Conservation (phyloP, 148 eudicot species). For the Diospyros kaki region DNA sequence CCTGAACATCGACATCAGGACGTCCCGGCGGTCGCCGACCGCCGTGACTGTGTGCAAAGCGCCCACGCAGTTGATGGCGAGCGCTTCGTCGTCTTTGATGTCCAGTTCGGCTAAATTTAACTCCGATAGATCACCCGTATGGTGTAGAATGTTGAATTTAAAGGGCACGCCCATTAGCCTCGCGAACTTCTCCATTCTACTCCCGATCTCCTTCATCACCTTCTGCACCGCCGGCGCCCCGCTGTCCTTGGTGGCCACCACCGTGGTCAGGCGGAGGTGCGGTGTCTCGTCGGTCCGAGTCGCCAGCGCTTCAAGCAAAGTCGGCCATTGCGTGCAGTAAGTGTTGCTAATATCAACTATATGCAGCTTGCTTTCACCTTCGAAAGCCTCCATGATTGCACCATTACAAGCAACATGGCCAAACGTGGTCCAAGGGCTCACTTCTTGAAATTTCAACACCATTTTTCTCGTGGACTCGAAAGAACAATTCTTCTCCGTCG, state of each 20-base stretch:
- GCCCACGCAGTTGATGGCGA: conserved; percentile 41
- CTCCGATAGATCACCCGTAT: conserved; percentile 29
- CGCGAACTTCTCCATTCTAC: conserved; percentile 49
- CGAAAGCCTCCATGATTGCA: conserved; percentile 47
- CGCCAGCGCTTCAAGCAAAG: conserved; percentile 44
- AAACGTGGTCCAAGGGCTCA: conserved; percentile 50
- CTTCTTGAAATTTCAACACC: conserved; percentile 47
- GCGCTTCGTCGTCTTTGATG: conserved; percentile 35
- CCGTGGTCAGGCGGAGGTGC: conserved; percentile 34
- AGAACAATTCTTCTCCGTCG: conserved; percentile 33
- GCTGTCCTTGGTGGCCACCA: conserved; percentile 15
- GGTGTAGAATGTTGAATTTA: conserved; percentile 26
- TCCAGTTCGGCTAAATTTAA: conserved; percentile 14
- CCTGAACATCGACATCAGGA: conserved; percentile 21
- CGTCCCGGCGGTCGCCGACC: conserved; percentile 24
- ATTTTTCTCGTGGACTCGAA: conserved; percentile 39
- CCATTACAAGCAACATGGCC: conserved; percentile 56
- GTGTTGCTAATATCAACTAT: conserved; percentile 48
- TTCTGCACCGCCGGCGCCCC: not conserved
- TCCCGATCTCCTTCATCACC: conserved; percentile 33
- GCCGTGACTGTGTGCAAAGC: conserved; percentile 26
- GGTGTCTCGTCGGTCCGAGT: conserved; percentile 48
- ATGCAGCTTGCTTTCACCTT: conserved; percentile 40
- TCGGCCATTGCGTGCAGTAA: conserved; percentile 53
- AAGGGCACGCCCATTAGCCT: conserved; percentile 57